Conservation (phyloP, 257 asterid genomes). For the Mentha longifolia region DNA sequence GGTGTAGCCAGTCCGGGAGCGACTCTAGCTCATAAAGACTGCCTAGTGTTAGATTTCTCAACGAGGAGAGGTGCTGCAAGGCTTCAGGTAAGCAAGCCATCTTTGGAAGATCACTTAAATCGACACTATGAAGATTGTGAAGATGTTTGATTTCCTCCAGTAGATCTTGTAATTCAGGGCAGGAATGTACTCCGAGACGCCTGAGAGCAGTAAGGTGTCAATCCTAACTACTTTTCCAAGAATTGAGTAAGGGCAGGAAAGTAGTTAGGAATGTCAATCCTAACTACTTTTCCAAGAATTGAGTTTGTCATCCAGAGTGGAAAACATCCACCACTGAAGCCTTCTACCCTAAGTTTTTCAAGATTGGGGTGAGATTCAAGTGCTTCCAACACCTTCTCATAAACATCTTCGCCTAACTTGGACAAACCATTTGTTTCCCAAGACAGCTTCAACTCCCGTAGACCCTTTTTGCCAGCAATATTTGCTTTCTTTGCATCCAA, state of each 20-base stretch:
- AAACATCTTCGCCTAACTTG: too few species aligned
- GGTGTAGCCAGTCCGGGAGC: slow-evolving; percentile 31
- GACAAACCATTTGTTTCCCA: too few species aligned
- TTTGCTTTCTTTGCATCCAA: not conserved
- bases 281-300: slow-evolving; percentile 20
- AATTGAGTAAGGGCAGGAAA: too few species aligned
- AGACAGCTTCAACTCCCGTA: too few species aligned
- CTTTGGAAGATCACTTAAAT: not conserved
- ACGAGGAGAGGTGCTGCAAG: slow-evolving; percentile 9
- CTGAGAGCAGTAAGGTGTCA: not conserved
- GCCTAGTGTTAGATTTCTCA: not conserved
- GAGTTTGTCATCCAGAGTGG: too few species aligned
- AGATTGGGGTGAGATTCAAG: too few species aligned
- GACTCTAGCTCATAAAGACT: slow-evolving; percentile 27
- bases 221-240: slow-evolving; percentile 19
- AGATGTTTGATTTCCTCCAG: slow-evolving; percentile 24
- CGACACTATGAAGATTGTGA: not conserved
- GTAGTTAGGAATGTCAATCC: too few species aligned
- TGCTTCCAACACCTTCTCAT: too few species aligned
- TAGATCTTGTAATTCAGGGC: slow-evolving; percentile 9
- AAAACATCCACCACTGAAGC: too few species aligned
- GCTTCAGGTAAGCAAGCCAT: slow-evolving; percentile 19
- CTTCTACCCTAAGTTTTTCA: too few species aligned
- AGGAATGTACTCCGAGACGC: not conserved
- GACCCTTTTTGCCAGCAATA: too few species aligned